phyloP scores from a whole-genome alignment of 352 stramenopile species.

The Pelagophyceae sp. region DNA sequence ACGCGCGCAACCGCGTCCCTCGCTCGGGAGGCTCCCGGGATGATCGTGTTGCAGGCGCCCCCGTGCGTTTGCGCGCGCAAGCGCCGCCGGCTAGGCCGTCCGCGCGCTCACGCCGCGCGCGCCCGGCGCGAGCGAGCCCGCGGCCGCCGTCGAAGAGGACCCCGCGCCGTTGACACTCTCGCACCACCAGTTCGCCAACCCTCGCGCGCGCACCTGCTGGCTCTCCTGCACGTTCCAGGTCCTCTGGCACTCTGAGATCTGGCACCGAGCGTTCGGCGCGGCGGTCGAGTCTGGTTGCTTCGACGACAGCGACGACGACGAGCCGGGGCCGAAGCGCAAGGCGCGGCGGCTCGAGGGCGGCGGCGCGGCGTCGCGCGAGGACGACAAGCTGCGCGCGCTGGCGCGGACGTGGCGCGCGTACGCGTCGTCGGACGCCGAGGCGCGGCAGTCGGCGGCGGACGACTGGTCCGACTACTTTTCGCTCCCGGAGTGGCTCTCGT shows the following conservation, averaged over 20 bases:
- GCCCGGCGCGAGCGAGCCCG: neutral
- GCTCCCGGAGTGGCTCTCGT: neutral
- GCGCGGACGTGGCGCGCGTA: neutral
- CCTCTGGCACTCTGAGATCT: neutral
- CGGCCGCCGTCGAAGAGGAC: neutral
- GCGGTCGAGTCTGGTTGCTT: neutral
- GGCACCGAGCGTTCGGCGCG: neutral
- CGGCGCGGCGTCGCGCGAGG: neutral
- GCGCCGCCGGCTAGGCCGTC: neutral
- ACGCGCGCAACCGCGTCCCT: neutral
- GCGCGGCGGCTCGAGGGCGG: too few relatives aligned
- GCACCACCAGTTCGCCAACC: neutral
- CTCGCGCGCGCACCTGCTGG: conserved; percentile 3
- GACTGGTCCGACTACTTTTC: neutral
- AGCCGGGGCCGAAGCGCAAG: neutral
- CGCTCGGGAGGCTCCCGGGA: neutral
- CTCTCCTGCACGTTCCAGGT: conserved; percentile 15
- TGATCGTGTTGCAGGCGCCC: neutral
- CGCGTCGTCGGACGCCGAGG: neutral
- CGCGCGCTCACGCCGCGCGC: too few relatives aligned
- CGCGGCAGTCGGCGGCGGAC: neutral
- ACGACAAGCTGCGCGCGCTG: neutral
- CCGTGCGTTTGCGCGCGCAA: neutral
- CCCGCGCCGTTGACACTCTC: neutral
- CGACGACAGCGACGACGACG: neutral